Evolutionary conservation across 371 early-diverging fungal species (phyloP).

Genomic region (Mucor mucedo): DNA sequence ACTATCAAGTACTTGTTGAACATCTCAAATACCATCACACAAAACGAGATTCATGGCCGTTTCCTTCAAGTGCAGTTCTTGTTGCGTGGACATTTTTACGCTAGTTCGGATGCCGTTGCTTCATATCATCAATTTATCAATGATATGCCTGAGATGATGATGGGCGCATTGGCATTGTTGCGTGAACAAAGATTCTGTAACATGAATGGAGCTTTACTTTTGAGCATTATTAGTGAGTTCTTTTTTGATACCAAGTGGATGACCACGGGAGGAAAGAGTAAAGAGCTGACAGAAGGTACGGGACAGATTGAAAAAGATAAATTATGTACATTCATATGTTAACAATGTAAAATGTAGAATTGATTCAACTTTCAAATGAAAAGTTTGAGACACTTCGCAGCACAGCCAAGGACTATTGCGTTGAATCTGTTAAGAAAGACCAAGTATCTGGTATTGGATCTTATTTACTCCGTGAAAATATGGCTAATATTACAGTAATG

Average conservation of each 20-base stretch:
- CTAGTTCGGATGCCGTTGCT: conserved; percentile 27
- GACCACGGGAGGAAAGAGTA: conserved; percentile 19
- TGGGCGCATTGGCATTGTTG: conserved; percentile 26
- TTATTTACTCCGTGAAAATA: conserved; percentile 51
- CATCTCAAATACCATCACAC: conserved; percentile 29
- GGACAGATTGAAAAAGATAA: neutral
- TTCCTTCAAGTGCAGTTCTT: conserved; percentile 69
- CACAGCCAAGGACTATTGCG: conserved; percentile 2
- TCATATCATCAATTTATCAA: conserved; percentile 44
- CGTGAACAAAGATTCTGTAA: conserved; percentile 30
- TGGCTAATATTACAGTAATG: conserved; percentile 49
- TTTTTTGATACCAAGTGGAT: conserved; percentile 57
- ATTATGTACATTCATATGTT: too few relatives aligned
- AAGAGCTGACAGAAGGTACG: conserved; percentile 30
- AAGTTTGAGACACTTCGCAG: conserved; percentile 4
- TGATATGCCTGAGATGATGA: conserved; percentile 36
- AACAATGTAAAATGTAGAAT: neutral
- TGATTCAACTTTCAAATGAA: conserved; percentile 23
- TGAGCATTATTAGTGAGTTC: conserved; percentile 60
- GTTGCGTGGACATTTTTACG: conserved; percentile 64
- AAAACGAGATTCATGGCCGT: conserved; percentile 76
- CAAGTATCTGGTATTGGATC: conserved; percentile 47
- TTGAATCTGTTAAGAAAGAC: conserved; percentile 15
- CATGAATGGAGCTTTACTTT: conserved; percentile 50
- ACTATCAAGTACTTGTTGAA: conserved; percentile 38